phyloP scores from a whole-genome alignment of 202 grass and related monocot species.

The Brachypodium distachyon region DNA sequence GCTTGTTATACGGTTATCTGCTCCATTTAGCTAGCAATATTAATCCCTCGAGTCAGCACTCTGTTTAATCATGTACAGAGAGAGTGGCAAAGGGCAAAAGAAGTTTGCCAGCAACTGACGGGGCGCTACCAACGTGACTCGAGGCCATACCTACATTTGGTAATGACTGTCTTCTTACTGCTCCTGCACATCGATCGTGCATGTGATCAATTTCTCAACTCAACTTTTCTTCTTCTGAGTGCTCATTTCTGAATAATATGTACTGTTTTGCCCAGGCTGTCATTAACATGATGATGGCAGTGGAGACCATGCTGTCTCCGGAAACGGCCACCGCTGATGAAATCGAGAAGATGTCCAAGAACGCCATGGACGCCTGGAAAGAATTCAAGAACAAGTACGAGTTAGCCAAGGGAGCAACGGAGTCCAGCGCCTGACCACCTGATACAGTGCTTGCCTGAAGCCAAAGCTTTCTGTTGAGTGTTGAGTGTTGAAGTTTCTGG shows the following conservation, averaged over 20 bases:
- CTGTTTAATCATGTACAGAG: conserved; percentile 8
- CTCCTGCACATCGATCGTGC: not conserved
- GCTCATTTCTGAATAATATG: not conserved
- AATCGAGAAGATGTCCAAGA: conserved; percentile 29
- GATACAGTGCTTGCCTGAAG: not conserved
- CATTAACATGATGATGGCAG: conserved; percentile 58
- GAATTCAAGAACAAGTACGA: conserved; percentile 35
- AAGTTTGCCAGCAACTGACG: conserved; percentile 32
- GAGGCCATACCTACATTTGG: conserved; percentile 40
- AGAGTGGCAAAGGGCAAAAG: conserved; percentile 40
- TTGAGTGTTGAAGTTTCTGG: not conserved
- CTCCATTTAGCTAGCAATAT: not conserved
- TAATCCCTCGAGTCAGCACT: not conserved
- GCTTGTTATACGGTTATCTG: not conserved
- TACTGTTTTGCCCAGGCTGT: conserved; percentile 35
- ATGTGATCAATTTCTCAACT: not conserved
- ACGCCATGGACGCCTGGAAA: conserved; percentile 27
- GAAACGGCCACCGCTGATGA: conserved; percentile 12
- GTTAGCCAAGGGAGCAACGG: not conserved
- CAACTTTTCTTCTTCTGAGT: not conserved
- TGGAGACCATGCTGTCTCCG: conserved; percentile 41
- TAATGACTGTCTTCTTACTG: not conserved
- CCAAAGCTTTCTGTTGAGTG: not conserved
- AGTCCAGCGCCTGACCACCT: not conserved
- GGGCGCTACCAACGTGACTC: conserved; percentile 19